Evolutionary conservation across 345 rosid genomes (phyloP), one percentile per base, ranked within the genome.

Genomic region (Crucihimalaya himalaica): DNA sequence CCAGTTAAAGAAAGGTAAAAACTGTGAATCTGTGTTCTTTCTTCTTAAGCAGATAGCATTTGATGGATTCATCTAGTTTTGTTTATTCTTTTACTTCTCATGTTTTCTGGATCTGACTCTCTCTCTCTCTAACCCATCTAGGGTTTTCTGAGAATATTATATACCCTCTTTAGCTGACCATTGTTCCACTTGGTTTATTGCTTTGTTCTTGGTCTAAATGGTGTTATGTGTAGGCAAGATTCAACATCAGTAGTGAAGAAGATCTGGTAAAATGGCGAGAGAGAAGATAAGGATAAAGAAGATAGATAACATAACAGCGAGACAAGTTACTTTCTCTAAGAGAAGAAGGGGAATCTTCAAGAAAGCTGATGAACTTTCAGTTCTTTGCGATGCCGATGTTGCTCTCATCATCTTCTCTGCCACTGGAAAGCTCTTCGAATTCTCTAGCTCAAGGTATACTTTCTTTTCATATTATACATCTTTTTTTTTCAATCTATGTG

Each of bases 271-370:
- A 68, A 88, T 88, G 93, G 86, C 85, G 25, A 79, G 87, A 72
- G 86, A 83, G 81, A 88, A 79, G 87, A 85, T 84, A 66, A 79
- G 80, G 81, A 88, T 88, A 58, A 85, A 77, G 82, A 88, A 84
- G 80, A 88, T 88, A 66, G 84, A 85, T 51, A 86, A 84, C 80
- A 58, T 80, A 20, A 81, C 90, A 16, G 86, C 90, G 23, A 84
- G 93, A 73, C 93, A 86, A 58, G 93, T 84, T 31, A 86, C 93
- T 13, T 86, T 88, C 71, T 86, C 89, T 3, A 88, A 88, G 81
- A 78, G 93, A 73, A 71, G 88, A 66, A 79, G 85, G 56, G 93
- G 93, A 76, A 79, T 88, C 58, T 86, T 86, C 68, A 88, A 88
- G 80, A 88, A 84, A 80, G 93, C 93, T 0, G 82, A 84, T 76